Evolutionary conservation across 257 asterid genomes (phyloP).

Genomic region (Scutellaria galericulata): DNA sequence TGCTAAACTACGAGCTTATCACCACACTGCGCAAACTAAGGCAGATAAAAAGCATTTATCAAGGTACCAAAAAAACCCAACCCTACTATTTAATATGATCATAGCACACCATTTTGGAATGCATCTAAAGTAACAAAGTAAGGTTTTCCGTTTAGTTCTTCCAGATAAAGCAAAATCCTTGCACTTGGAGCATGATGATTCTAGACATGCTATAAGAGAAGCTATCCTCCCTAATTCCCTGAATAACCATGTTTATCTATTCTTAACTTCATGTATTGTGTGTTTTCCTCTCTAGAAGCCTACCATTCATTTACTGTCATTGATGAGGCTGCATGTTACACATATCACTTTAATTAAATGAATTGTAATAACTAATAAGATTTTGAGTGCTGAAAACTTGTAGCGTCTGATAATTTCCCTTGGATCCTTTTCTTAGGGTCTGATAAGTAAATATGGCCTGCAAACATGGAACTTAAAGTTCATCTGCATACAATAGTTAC

Average conservation of each 20-base stretch:
- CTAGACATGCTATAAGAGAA: background rate
- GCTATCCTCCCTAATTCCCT: conserved; percentile 12
- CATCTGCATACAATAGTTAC: background rate
- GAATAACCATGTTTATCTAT: background rate
- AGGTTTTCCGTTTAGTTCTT: background rate
- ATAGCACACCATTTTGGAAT: background rate
- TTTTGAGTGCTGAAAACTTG: background rate
- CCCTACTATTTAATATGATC: background rate
- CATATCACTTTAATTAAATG: conserved; percentile 4
- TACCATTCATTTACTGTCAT: background rate
- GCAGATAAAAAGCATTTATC: conserved; percentile 92
- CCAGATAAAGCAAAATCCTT: background rate
- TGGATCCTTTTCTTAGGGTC: background rate
- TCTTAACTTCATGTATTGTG: background rate
- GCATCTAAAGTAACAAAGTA: background rate
- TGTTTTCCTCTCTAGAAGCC: background rate
- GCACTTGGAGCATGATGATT: conserved; percentile 1
- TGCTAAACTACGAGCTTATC: conserved; percentile 86
- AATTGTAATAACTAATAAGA: background rate
- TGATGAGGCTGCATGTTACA: background rate
- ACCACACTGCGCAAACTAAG: conserved; percentile 92
- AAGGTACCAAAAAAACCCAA: conserved; percentile 51
- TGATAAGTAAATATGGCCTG: background rate
- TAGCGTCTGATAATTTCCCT: background rate
- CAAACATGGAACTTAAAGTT: background rate